Percentiles rank a stretch among this genome's conserved stretches.
These are phyloP conservation scores for Leishmania tropica DNA, from an alignment of 208 protist species.

Conservation along the genomic window DNA sequence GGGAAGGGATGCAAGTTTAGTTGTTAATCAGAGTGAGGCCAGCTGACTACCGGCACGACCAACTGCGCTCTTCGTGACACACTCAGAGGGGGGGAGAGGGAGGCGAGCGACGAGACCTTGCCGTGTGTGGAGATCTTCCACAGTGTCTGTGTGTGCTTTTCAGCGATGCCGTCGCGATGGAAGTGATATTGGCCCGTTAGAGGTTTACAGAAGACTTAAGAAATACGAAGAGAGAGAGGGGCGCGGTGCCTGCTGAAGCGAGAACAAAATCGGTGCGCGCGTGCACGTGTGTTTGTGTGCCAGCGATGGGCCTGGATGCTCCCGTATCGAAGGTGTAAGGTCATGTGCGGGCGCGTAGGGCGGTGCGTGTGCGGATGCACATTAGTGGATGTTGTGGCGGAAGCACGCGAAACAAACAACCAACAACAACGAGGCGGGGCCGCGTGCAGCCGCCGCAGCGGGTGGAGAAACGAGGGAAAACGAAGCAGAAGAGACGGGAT, in stretches of 20 bases:
- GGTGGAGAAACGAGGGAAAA: not conserved
- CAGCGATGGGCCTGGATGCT: not conserved
- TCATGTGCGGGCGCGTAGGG: too few relatives aligned
- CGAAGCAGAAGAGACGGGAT: not conserved
- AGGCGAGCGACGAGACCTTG: not conserved
- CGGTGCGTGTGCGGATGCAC: not conserved
- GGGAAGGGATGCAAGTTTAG: not conserved
- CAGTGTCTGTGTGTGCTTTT: not conserved
- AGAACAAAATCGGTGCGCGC: not conserved
- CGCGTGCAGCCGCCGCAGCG: not conserved
- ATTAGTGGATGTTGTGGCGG: not conserved
- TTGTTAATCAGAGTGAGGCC: not conserved
- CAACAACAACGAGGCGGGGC: too few relatives aligned
- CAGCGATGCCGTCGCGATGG: not conserved
- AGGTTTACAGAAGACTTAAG: not conserved
- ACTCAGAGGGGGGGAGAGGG: not conserved
- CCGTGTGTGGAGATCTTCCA: not conserved
- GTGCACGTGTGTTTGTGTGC: not conserved
- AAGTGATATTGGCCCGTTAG: not conserved
- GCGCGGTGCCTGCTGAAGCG: not conserved
- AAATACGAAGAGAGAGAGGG: conserved; percentile 1
- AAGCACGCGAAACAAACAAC: conserved; percentile 5
- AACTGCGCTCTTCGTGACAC: not conserved
- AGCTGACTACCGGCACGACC: not conserved
- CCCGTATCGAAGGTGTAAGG: not conserved